Percentiles rank a stretch among this genome's conserved stretches.
phyloP scores from a whole-genome alignment of 2,329 filamentous ascomycete genomes.

The Verticillium isaacii region DNA sequence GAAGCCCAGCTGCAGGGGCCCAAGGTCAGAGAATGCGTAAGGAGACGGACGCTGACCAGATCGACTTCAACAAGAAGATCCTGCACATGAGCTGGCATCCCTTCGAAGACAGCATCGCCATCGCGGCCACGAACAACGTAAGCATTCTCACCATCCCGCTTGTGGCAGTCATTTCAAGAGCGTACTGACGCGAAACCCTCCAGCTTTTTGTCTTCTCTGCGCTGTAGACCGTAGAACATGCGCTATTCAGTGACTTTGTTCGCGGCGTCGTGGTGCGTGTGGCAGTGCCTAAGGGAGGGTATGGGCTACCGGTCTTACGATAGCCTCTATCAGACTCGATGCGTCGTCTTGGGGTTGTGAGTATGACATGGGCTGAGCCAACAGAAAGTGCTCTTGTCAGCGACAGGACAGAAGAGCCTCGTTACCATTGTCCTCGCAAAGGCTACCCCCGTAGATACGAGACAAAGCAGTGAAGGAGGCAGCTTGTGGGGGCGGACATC shows the following conservation, averaged over 20 bases:
- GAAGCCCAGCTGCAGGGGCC: conserved; percentile 71
- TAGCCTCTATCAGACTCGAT: not conserved
- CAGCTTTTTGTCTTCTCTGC: conserved; percentile 77
- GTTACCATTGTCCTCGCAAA: not conserved
- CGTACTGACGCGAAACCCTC: not conserved
- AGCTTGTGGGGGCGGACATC: not conserved
- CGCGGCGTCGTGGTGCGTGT: not conserved
- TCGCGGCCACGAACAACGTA: conserved; percentile 98
- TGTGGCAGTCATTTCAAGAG: not conserved
- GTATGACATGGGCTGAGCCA: not conserved
- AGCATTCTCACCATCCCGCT: conserved; percentile 35
- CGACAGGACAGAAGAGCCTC: not conserved
- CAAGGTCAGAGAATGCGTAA: conserved; percentile 95
- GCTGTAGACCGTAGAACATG: conserved; percentile 43
- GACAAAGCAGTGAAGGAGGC: not conserved
- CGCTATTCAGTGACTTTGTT: not conserved
- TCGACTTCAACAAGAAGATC: conserved; percentile 99
- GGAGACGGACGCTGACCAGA: conserved; percentile 98
- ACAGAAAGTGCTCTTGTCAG: not conserved
- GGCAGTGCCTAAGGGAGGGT: not conserved
- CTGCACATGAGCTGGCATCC: conserved; percentile 99
- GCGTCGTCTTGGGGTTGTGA: not conserved
- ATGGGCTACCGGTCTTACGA: not conserved
- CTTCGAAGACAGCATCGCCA: conserved; percentile 98
- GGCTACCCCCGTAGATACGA: not conserved